These are phyloP conservation scores for Syzygium aromaticum DNA, from an alignment of 345 rosid species.

Conservation along the genomic window DNA sequence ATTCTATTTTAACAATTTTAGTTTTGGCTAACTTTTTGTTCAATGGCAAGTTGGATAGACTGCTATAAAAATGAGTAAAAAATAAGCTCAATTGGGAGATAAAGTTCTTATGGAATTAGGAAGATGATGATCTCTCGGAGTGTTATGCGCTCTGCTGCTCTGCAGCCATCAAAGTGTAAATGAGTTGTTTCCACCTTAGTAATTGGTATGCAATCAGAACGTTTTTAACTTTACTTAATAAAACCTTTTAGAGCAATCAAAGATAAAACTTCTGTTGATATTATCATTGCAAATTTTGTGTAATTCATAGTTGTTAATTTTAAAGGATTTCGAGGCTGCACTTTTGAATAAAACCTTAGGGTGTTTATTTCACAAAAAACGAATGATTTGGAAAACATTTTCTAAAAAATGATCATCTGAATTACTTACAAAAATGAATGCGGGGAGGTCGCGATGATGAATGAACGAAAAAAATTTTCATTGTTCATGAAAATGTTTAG, in stretches of 20 bases:
- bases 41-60: not conserved
- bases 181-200: not conserved
- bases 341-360: not conserved
- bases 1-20: not conserved
- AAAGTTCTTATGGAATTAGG: not conserved
- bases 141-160: not conserved
- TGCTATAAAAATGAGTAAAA: not conserved
- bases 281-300: not conserved
- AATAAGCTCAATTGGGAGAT: not conserved
- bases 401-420: too few species aligned
- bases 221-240: not conserved
- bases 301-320: not conserved
- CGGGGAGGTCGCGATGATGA: too few species aligned
- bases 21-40: not conserved
- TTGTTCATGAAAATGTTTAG: too few species aligned
- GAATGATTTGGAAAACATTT: too few species aligned
- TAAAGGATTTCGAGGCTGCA: not conserved
- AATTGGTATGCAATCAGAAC: not conserved
- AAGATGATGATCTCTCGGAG: not conserved
- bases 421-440: too few species aligned
- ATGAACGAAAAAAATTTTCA: too few species aligned
- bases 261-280: not conserved
- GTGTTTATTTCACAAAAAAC: too few species aligned
- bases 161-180: not conserved
- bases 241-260: not conserved